Evolutionary conservation across 495 filamentous ascomycete species (phyloP).

Genomic region (Talaromyces proteolyticus): DNA sequence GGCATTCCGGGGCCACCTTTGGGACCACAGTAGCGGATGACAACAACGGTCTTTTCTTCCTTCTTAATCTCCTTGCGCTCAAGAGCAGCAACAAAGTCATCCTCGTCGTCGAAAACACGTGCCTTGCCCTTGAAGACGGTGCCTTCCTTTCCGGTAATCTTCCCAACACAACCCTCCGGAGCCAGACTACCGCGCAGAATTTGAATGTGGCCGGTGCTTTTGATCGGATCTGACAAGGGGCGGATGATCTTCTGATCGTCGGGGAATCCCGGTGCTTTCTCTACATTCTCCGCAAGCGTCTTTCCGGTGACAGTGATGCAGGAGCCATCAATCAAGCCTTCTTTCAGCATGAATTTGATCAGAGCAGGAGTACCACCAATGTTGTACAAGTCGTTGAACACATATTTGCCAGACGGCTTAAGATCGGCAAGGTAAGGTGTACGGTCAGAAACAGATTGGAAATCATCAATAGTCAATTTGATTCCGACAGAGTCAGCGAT

Average conservation of each 20-base stretch:
- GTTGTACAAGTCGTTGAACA: constrained; percentile 85
- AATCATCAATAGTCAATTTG: constrained; percentile 93
- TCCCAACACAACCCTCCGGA: constrained; percentile 88
- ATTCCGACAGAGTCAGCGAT: constrained; percentile 93
- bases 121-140: constrained; percentile 82
- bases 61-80: constrained; percentile 83
- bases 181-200: constrained; percentile 89
- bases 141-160: constrained; percentile 98
- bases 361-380: constrained; percentile 91
- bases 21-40: constrained; percentile 95
- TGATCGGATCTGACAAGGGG: constrained; percentile 87
- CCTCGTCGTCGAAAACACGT: constrained; percentile 80
- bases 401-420: constrained; percentile 95
- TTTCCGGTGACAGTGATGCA: constrained; percentile 93
- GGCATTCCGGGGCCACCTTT: constrained; percentile 97
- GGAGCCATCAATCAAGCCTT: constrained; percentile 81
- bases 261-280: constrained; percentile 71
- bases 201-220: constrained; percentile 90
- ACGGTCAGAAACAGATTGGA: constrained; percentile 88
- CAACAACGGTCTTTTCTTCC: constrained; percentile 95
- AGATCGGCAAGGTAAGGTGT: constrained; percentile 93
- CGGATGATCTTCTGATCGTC: constrained; percentile 85
- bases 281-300: constrained; percentile 87
- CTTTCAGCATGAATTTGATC: constrained; percentile 84
- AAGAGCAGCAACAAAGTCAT: constrained; percentile 70